A percentile compares a stretch with the other conserved stretches of the same genome.
Evolutionary conservation across 371 early-diverging fungal genomes (phyloP).

Genomic region (Mucor mucedo): DNA sequence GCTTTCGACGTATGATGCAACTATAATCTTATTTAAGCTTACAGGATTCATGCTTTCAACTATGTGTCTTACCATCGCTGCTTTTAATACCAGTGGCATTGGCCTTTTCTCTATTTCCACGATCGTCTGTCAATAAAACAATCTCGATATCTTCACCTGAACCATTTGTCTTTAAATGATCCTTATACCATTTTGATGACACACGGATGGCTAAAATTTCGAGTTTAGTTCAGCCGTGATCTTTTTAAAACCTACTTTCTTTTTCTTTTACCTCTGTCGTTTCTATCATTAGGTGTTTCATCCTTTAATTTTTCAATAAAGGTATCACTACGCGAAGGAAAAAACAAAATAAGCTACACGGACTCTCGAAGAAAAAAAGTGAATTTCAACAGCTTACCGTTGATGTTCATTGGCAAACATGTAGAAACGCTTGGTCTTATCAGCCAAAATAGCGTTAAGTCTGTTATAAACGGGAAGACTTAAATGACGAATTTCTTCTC

Average conservation of each 20-base stretch:
- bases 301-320: slow-evolving; percentile 80
- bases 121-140: slow-evolving; percentile 89
- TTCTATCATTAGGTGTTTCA: slow-evolving; percentile 93
- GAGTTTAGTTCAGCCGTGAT: not conserved
- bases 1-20: slow-evolving; percentile 56
- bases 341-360: not conserved
- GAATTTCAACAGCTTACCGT: slow-evolving; percentile 39
- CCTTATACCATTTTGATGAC: slow-evolving; percentile 82
- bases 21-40: slow-evolving; percentile 22
- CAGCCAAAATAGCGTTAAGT: slow-evolving; percentile 73
- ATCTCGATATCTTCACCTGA: slow-evolving; percentile 47
- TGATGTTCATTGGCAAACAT: slow-evolving; percentile 96
- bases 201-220: slow-evolving; percentile 77
- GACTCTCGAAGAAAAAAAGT: not conserved
- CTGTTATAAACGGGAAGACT: slow-evolving; percentile 81
- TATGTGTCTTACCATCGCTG: slow-evolving; percentile 52
- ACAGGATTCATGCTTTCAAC: not conserved
- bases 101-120: slow-evolving; percentile 81
- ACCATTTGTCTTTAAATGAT: slow-evolving; percentile 62
- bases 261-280: slow-evolving; percentile 76
- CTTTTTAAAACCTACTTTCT: not conserved
- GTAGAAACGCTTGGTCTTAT: slow-evolving; percentile 76
- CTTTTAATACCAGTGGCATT: slow-evolving; percentile 65
- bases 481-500: slow-evolving; percentile 87
- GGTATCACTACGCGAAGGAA: slow-evolving; percentile 64